Evolutionary conservation across 768 basidiomycete genomes (phyloP).

Genomic region (Erythrobasidium yunnanense): DNA sequence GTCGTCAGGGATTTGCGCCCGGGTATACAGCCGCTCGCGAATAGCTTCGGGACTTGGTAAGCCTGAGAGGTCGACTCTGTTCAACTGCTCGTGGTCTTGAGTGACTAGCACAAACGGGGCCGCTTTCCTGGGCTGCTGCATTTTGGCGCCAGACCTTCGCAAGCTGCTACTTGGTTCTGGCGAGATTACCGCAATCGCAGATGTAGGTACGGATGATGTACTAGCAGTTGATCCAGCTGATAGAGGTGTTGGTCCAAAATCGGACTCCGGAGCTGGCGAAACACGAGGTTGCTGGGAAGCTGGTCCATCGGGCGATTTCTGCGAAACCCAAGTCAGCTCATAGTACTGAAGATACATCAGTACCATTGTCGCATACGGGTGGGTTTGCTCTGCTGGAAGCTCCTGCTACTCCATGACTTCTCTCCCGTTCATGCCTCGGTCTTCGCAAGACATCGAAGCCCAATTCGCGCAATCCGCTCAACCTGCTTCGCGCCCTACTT

Average conservation of each 20-base stretch:
- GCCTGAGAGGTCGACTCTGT: conserved; percentile 27
- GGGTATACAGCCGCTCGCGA: conserved; percentile 32
- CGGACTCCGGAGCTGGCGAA: too few species aligned
- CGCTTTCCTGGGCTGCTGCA: conserved; percentile 1
- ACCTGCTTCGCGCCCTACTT: too few species aligned
- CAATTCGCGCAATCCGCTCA: conserved; percentile 17
- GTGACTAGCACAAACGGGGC: conserved; percentile 18
- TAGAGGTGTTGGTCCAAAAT: too few species aligned
- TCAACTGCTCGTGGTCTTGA: conserved; percentile 34
- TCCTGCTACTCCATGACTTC: background rate
- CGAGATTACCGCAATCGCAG: background rate
- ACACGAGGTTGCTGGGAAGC: too few species aligned
- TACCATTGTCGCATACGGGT: too few species aligned
- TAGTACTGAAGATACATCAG: too few species aligned
- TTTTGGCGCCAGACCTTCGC: background rate
- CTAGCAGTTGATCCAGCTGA: conserved; percentile 2
- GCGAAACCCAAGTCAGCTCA: too few species aligned
- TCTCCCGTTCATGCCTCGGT: conserved; percentile 18
- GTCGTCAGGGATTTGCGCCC: conserved; percentile 66
- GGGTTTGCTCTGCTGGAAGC: too few species aligned
- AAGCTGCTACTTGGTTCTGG: background rate
- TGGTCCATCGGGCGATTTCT: too few species aligned
- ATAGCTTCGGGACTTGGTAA: conserved; percentile 27
- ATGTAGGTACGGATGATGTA: background rate
- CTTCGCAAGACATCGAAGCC: conserved; percentile 11